These are phyloP conservation scores for Cinnamomum chago DNA, from an alignment of 164 flowering plant species.

Conservation along the genomic window DNA sequence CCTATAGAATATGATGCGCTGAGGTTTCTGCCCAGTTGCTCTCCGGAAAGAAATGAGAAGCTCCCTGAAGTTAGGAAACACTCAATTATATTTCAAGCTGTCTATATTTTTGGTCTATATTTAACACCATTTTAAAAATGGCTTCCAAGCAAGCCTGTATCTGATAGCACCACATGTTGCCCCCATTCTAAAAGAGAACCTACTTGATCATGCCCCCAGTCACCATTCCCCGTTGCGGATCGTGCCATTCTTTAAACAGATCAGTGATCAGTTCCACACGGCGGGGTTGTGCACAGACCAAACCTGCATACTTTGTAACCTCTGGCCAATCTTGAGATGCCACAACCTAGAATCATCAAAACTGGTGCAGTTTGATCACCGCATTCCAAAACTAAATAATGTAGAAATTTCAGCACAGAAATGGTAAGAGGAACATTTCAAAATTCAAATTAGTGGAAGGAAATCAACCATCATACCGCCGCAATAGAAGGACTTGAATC, in stretches of 20 bases:
- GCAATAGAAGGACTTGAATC: slow-evolving; percentile 95
- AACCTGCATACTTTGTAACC: slow-evolving; percentile 23
- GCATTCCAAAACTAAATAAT: too few relatives aligned
- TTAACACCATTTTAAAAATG: not conserved
- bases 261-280: slow-evolving; percentile 30
- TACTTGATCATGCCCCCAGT: slow-evolving; percentile 32
- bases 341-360: slow-evolving; percentile 9
- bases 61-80: slow-evolving; percentile 47
- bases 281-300: slow-evolving; percentile 34
- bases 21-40: slow-evolving; percentile 87
- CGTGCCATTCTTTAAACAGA: slow-evolving; percentile 22
- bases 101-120: not conserved
- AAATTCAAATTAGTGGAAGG: not conserved
- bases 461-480: slow-evolving; percentile 46
- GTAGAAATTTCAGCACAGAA: too few relatives aligned
- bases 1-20: slow-evolving; percentile 92
- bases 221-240: slow-evolving; percentile 21
- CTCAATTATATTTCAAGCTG: not conserved
- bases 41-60: slow-evolving; percentile 78
- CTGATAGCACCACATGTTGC: not conserved
- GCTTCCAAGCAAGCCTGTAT: not conserved
- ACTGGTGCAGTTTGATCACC: too few relatives aligned
- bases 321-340: slow-evolving; percentile 33
- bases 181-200: not conserved
- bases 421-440: too few relatives aligned